These are phyloP conservation scores for Silene latifolia DNA, from an alignment of 148 eudicot species.

Conservation along the genomic window DNA sequence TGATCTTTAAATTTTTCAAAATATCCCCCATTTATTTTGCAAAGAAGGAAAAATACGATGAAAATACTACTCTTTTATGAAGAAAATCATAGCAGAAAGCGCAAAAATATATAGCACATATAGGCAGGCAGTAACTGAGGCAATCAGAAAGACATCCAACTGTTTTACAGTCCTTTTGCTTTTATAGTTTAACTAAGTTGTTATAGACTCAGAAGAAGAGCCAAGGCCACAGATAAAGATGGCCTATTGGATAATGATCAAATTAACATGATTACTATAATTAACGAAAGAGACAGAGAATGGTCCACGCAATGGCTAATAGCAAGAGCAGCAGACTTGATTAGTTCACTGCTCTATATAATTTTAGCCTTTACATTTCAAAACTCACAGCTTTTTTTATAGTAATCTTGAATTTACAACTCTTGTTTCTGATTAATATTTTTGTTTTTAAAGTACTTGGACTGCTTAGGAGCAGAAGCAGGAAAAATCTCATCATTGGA, in stretches of 20 bases:
- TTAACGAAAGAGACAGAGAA: neutral
- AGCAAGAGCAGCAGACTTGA: slow-evolving; percentile 27
- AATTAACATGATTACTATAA: neutral
- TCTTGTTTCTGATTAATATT: too few relatives aligned
- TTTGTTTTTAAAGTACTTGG: too few relatives aligned
- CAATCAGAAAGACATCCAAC: neutral
- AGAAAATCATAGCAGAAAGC: neutral
- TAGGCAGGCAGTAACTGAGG: neutral
- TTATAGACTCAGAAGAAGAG: too few relatives aligned
- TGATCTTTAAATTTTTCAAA: too few relatives aligned
- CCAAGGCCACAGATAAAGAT: neutral
- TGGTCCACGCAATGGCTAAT: neutral
- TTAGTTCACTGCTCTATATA: too few relatives aligned
- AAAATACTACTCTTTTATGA: neutral
- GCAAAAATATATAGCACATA: neutral
- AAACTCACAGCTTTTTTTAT: too few relatives aligned
- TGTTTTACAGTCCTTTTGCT: neutral
- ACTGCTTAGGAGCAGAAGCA: too few relatives aligned
- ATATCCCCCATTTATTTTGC: too few relatives aligned
- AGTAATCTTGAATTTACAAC: too few relatives aligned
- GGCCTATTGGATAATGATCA: neutral
- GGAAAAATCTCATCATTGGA: too few relatives aligned
- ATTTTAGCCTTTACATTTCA: too few relatives aligned
- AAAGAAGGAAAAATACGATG: too few relatives aligned
- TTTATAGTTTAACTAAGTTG: neutral